Evolutionary conservation across 2,329 filamentous ascomycete species (phyloP), one percentile per base, ranked within the genome.

Genomic region (Clonostachys solani): DNA sequence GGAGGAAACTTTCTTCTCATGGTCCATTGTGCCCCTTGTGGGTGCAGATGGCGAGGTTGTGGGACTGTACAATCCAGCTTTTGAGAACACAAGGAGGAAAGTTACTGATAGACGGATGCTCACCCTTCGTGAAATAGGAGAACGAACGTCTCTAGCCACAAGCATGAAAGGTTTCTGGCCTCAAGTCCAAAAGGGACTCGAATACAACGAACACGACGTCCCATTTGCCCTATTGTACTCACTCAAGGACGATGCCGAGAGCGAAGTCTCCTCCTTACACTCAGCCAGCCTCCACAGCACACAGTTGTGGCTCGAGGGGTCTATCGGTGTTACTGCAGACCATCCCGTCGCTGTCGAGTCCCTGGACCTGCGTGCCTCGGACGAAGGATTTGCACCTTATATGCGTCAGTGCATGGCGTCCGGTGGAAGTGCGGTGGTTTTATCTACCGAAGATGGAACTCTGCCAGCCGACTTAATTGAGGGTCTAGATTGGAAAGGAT

Each of bases 1-100:
- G 2, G 87, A 95, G 63, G 89, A 94, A 60, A 83, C 86, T 0
- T 92, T 88, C 60, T 92, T 92, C 61, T 88, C 85, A 12, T 92
- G 87, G 87, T 87, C 83, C 2, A 83, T 92, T 40, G 85, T 92
- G 23, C 89, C 89, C 0, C 74, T 92, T 51, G 79, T 92, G 2
- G 88, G 87, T 4, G 74, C 77, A 37, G 84, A 91, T 49, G 89
- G 89, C 3, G 80, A 80, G 12, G 86, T 92, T 8, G 81, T 87
- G 51, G 88, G 86, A 3, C 64, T 92, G 0, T 92, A 90, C 61
- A 92, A 92, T 57, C 87, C 88, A 4, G 80, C 84, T 0, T 92
- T 92, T 54, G 89, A 94, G 54, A 90, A 91, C 59, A 94, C 89
- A 2, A 70, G 86, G 18, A 77, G 87, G 17, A 89, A 88, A 57